A percentile compares a stretch with the other conserved stretches of the same genome.
phyloP scores from a whole-genome alignment of 108 stramenopile genomes.

The Skeletonema potamos region DNA sequence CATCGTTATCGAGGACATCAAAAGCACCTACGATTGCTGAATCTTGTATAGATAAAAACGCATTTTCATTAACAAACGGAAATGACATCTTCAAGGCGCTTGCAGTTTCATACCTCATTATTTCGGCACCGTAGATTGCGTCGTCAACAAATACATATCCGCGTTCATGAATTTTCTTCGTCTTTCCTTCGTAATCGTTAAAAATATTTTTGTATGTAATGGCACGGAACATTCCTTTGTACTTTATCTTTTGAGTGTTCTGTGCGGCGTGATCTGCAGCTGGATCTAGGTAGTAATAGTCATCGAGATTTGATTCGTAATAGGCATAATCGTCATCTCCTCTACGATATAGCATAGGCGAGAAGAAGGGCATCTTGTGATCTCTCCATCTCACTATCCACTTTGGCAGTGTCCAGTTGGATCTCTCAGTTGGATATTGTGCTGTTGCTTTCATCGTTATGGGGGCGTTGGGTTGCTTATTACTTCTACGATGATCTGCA shows the following conservation, averaged over 20 bases:
- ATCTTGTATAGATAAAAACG: background rate
- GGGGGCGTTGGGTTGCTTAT: background rate
- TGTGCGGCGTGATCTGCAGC: background rate
- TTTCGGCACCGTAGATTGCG: background rate
- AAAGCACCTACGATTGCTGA: background rate
- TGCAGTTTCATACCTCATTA: background rate
- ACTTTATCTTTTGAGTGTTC: background rate
- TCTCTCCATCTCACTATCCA: slow-evolving; percentile 24
- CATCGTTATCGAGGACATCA: background rate
- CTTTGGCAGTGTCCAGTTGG: background rate
- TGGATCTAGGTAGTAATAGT: background rate
- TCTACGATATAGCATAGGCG: slow-evolving; percentile 34
- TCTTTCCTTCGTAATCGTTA: background rate
- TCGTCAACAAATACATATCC: slow-evolving; percentile 2
- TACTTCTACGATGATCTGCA: background rate
- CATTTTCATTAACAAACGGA: background rate
- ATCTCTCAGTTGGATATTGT: background rate
- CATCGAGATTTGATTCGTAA: background rate
- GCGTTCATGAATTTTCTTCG: background rate
- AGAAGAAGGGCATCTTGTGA: slow-evolving; percentile 33
- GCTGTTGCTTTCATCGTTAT: background rate
- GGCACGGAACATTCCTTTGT: background rate
- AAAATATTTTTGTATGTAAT: background rate
- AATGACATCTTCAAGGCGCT: background rate
- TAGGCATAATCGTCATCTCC: slow-evolving; percentile 19